Evolutionary conservation across 108 stramenopile species (phyloP), one percentile per base, ranked within the genome.

Genomic region (Pseudonitzschia delicatissima): DNA sequence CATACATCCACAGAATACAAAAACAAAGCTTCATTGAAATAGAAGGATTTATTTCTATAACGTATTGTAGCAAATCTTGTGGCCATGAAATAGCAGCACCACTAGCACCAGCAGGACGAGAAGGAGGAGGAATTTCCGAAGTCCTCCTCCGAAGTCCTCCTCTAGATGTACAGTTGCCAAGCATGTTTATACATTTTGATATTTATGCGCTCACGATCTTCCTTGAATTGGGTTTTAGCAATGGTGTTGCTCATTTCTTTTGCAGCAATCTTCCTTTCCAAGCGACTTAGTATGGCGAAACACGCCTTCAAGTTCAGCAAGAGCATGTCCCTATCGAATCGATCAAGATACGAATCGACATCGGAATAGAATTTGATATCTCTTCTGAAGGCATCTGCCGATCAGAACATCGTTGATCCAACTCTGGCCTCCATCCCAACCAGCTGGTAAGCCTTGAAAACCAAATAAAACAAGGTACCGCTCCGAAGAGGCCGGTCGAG

Each of bases 401-500:
- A 76, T 69, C 64, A 76, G 75, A 13, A 87, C 71, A 34, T 51
- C 33, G 50, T 81, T 76, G 34, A 62, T 80, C 92, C 92, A 93
- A 40, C 18, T 23, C 18, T 47, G 50, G 11, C 60, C 60, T 13
- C 82, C 87, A 51, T 90, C 74, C 74, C 74, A 87, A 34, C 55
- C 45, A 12, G 23, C 23, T 29, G 60, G 28, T 17, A 45, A 45
- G 9, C 86, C 89, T 27, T 59, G 42, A 72, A 84, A 95, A 0
- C 83, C 82, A 32, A 31, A 42, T 42, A 77, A 90, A 34, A 92
- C 74, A 17, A 92, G 65, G 68, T 95, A 95, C 44, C 94, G 71
- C 65, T 95, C 94, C 9, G 89, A 86, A 23, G 88, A 90, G 5
- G 94, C 94, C 17, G 94, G 94, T 29, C 94, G 71, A 1, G 87